A percentile compares a stretch with the other conserved stretches of the same genome.
Conservation (phyloP, 164 flowering plant species). For the Dillenia turbinata region DNA sequence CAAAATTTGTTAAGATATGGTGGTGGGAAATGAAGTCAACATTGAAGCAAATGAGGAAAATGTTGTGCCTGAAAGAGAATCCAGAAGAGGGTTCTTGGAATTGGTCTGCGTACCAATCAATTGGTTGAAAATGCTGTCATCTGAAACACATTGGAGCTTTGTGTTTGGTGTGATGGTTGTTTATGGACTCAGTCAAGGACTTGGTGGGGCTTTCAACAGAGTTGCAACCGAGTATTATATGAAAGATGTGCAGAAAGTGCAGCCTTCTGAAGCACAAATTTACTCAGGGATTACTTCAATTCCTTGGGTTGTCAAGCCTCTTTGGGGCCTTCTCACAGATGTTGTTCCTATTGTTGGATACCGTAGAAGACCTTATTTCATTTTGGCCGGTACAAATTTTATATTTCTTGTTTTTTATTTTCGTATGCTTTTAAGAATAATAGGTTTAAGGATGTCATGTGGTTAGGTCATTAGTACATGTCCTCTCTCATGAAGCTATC, state of each 20-base stretch:
- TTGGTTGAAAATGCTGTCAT: slow-evolving; percentile 72
- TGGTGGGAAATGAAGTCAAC: slow-evolving; percentile 46
- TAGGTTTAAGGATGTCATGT: too few species aligned
- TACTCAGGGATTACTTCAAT: slow-evolving; percentile 60
- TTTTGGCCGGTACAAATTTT: slow-evolving; percentile 21
- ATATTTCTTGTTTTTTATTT: too few species aligned
- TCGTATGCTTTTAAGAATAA: too few species aligned
- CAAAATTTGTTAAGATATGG: not conserved
- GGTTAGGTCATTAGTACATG: too few species aligned
- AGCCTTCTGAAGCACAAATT: slow-evolving; percentile 87
- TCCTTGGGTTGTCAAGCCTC: slow-evolving; percentile 95
- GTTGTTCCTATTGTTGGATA: slow-evolving; percentile 56
- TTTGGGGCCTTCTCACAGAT: slow-evolving; percentile 96
- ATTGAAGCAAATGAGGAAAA: slow-evolving; percentile 15
- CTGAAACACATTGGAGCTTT: slow-evolving; percentile 84
- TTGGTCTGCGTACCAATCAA: slow-evolving; percentile 27
- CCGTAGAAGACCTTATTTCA: slow-evolving; percentile 26
- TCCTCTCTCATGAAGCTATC: too few species aligned
- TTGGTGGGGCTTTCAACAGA: slow-evolving; percentile 66
- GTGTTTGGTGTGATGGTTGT: slow-evolving; percentile 61
- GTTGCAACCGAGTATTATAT: slow-evolving; percentile 75
- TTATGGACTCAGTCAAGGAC: slow-evolving; percentile 86
- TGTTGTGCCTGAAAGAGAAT: slow-evolving; percentile 18
- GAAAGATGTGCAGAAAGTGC: slow-evolving; percentile 92
- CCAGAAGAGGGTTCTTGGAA: slow-evolving; percentile 14